Evolutionary conservation across 108 stramenopile species (phyloP).

Genomic region (Parmales sp.): DNA sequence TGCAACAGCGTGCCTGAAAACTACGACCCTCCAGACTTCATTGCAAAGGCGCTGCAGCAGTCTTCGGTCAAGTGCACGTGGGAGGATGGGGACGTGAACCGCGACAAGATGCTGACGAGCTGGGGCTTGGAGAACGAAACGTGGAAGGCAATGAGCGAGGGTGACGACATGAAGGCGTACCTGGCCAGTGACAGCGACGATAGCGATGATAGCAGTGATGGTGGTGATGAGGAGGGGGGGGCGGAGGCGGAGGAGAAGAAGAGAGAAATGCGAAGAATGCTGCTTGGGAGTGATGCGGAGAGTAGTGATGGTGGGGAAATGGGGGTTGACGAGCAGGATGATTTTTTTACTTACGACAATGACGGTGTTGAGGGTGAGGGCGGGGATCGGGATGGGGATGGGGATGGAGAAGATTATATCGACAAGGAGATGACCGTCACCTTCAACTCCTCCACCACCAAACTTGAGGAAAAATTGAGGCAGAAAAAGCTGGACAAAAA

Average conservation of each 20-base stretch:
- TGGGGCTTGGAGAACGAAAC: constrained; percentile 43
- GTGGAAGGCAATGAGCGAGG: constrained; percentile 69
- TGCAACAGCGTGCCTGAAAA: constrained; percentile 58
- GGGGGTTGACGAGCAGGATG: constrained; percentile 19
- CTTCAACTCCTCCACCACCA: neutral
- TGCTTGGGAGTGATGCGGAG: constrained; percentile 18
- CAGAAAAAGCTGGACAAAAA: constrained; percentile 7
- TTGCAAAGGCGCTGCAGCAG: constrained; percentile 76
- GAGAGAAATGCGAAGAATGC: too few species aligned
- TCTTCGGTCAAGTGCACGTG: constrained; percentile 88
- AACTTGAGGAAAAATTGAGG: constrained; percentile 1
- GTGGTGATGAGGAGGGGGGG: constrained; percentile 8
- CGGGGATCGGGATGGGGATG: constrained; percentile 17
- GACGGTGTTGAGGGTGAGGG: constrained; percentile 7
- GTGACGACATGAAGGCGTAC: constrained; percentile 76
- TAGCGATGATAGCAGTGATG: constrained; percentile 15
- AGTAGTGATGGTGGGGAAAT: constrained; percentile 20
- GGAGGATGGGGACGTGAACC: constrained; percentile 84
- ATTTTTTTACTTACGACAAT: constrained; percentile 17
- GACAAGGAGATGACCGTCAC: neutral
- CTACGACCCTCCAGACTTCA: constrained; percentile 82
- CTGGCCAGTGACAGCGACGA: constrained; percentile 58
- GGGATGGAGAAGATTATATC: constrained; percentile 13
- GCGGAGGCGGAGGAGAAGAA: neutral
- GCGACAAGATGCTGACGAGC: constrained; percentile 67